Evolutionary conservation across 306 rosid species (phyloP).

Genomic region (Glycyrrhiza uralensis): DNA sequence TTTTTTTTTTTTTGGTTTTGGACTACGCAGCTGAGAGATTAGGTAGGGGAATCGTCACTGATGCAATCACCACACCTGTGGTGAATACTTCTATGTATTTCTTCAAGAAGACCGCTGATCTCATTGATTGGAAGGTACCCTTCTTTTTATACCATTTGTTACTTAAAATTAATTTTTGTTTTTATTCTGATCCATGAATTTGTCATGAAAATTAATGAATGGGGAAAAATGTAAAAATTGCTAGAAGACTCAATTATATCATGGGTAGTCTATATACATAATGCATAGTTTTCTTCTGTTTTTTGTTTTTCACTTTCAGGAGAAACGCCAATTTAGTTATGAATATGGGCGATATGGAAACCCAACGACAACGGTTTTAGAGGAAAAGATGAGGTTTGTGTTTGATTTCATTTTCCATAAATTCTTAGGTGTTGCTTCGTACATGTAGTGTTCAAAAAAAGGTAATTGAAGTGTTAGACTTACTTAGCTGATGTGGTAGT

Average conservation of each 20-base stretch:
- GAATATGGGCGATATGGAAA: slow-evolving; percentile 94
- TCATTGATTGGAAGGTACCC: slow-evolving; percentile 80
- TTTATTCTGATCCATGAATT: neutral
- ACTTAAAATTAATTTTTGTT: neutral
- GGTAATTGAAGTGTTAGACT: too few relatives aligned
- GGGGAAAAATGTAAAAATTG: too few relatives aligned
- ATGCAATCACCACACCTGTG: slow-evolving; percentile 91
- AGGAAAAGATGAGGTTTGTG: slow-evolving; percentile 80
- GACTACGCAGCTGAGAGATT: slow-evolving; percentile 66
- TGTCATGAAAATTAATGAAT: too few relatives aligned
- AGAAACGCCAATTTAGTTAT: slow-evolving; percentile 70
- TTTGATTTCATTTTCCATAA: neutral
- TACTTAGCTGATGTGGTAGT: too few relatives aligned
- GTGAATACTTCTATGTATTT: slow-evolving; percentile 85
- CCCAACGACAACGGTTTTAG: slow-evolving; percentile 75
- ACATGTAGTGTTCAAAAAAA: too few relatives aligned
- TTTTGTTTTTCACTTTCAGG: too few relatives aligned
- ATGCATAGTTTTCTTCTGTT: neutral
- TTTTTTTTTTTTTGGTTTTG: neutral
- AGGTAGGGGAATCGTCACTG: slow-evolving; percentile 82
- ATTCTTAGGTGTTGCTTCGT: neutral
- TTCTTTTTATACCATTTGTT: neutral
- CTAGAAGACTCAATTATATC: too few relatives aligned
- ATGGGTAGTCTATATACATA: neutral
- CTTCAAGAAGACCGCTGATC: slow-evolving; percentile 75